phyloP scores from a whole-genome alignment of 2,329 filamentous ascomycete genomes.

The Penicillium sp. region DNA sequence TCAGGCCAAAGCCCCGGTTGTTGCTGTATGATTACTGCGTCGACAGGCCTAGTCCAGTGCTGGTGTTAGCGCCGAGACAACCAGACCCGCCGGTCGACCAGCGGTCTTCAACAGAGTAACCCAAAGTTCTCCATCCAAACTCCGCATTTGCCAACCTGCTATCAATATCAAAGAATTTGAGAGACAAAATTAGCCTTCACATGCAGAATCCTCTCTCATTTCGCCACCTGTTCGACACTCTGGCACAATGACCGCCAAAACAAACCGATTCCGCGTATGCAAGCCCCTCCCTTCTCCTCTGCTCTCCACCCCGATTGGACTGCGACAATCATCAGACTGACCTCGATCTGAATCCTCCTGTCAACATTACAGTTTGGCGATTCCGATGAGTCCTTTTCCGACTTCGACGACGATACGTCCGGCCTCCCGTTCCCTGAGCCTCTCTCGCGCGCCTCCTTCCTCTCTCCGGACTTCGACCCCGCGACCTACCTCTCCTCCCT shows the following conservation, averaged over 20 bases:
- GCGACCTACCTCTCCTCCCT: conserved; percentile 82
- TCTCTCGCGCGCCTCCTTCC: conserved; percentile 81
- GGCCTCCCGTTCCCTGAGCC: conserved; percentile 87
- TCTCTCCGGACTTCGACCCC: conserved; percentile 76
- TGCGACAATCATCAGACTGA: conserved; percentile 8
- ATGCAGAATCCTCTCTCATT: conserved; percentile 9
- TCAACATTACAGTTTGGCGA: conserved; percentile 44
- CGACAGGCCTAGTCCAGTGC: not conserved
- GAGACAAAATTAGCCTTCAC: conserved; percentile 1
- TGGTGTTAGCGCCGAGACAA: not conserved
- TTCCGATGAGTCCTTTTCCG: conserved; percentile 52
- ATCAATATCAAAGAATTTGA: not conserved
- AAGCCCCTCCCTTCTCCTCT: conserved; percentile 1
- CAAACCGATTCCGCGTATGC: conserved; percentile 43
- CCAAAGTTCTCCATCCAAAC: conserved; percentile 5
- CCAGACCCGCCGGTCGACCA: not conserved
- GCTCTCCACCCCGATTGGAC: conserved; percentile 5
- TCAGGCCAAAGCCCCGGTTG: not conserved
- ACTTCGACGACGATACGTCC: conserved; percentile 63
- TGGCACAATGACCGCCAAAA: conserved; percentile 23
- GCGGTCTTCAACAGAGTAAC: not conserved
- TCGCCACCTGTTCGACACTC: conserved; percentile 1
- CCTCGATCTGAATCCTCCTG: conserved; percentile 11
- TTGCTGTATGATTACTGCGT: not conserved
- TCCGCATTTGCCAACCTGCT: not conserved